Base-by-base conservation (phyloP, 2,329 filamentous ascomycete genomes). In the Fusarium graminum region DNA sequence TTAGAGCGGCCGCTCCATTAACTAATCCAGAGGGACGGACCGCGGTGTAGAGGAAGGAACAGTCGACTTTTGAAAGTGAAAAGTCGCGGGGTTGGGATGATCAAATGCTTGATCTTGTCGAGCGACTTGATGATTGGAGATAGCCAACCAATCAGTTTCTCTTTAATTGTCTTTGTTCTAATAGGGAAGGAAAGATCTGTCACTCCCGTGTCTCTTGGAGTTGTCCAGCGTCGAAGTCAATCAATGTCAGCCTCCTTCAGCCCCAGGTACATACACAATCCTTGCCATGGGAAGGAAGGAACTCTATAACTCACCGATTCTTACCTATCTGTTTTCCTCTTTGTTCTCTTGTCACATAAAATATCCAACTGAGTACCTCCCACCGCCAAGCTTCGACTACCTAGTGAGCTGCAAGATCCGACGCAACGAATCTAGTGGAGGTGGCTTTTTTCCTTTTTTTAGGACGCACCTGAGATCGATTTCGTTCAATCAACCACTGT, bases 401-500 rank as follows among this genome's bases (percentile, higher is more conserved):
- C n/a, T 67, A 63, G 59, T 19, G 51, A 67, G 41, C 53, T 62
- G 46, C 46, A 58, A 42, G 50, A 51, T 52, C 56, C 25, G 38
- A 36, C 34, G 30, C 39, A 40, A 29, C 36, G 46, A 57, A 49
- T 25, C 45, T 47, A 28, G 51, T 47, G 41, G 49, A 66, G 39
- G 64, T 50, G 60, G 59, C 52, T 46, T 52, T 67, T 53, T 63
- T 53, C 64, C 46, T 47, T 67, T 53, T 63, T 53, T 67, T 38
- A 61, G 52, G 54, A 65, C 49, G 47, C 52, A 55, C 52, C 38
- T 41, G 50, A 47, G 36, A 52, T 54, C 49, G 14, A 55, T 36
- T 44, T 41, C 28, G 40, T 16, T 53, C 29, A 26, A 34, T 34
- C 22, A 52, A 51, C 25, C 30, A 30, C 17, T 40, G 19, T 17